phyloP scores from a whole-genome alignment of 495 filamentous ascomycete species.

The Tetracladium setigerum region DNA sequence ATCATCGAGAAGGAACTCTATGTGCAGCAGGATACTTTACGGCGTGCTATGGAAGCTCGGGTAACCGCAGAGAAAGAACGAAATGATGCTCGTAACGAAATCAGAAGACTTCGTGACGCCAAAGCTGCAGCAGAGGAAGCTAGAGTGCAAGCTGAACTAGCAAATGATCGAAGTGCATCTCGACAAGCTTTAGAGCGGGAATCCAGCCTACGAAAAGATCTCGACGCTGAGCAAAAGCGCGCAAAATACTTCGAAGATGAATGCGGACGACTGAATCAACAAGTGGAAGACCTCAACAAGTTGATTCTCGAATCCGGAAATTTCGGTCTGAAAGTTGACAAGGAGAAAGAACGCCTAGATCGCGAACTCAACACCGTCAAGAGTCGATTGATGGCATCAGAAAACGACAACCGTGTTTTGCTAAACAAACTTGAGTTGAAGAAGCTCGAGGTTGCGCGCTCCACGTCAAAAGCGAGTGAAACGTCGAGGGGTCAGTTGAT shows the following conservation, averaged over 20 bases:
- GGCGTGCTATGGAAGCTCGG: constrained; percentile 77
- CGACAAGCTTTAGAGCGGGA: constrained; percentile 77
- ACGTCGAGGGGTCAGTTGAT: constrained; percentile 71
- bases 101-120: constrained; percentile 72
- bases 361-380: constrained; percentile 89
- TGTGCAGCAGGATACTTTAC: constrained; percentile 88
- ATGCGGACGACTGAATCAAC: constrained; percentile 58
- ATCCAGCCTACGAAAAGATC: constrained; percentile 64
- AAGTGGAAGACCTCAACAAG: constrained; percentile 75
- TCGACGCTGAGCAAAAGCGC: constrained; percentile 62
- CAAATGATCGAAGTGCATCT: constrained; percentile 71
- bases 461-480: constrained; percentile 79
- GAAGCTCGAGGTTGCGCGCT: constrained; percentile 90
- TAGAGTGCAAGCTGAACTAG: constrained; percentile 70
- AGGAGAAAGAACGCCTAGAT: constrained; percentile 88
- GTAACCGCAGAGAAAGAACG: constrained; percentile 74
- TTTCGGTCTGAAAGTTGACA: constrained; percentile 80
- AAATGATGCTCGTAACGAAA: constrained; percentile 79
- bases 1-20: constrained; percentile 98
- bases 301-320: constrained; percentile 82
- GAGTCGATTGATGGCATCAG: constrained; percentile 82
- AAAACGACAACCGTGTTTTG: constrained; percentile 93
- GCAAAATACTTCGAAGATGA: constrained; percentile 71
- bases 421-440: constrained; percentile 97
- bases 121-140: constrained; percentile 80